These are phyloP conservation scores for Apiospora rasikravindrae DNA, from an alignment of 2,329 filamentous ascomycete species.

Conservation along the genomic window DNA sequence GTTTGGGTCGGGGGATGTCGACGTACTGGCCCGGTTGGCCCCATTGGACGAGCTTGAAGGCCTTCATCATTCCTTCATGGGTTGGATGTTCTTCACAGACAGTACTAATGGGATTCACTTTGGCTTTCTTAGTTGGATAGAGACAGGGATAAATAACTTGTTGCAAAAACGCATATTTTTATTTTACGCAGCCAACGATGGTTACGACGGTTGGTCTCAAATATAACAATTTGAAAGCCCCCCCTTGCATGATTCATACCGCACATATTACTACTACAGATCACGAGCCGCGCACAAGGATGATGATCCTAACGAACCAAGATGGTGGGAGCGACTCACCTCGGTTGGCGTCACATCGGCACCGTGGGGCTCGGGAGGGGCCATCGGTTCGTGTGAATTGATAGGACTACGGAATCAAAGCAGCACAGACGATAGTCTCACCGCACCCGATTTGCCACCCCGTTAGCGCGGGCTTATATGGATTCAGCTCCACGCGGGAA, in stretches of 20 bases:
- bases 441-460: background rate
- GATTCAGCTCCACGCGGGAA: background rate
- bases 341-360: background rate
- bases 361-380: background rate
- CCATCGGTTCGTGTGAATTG: background rate
- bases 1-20: constrained; percentile 26
- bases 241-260: background rate
- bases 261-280: no score
- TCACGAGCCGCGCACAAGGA: background rate
- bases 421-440: background rate
- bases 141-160: no score
- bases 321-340: background rate
- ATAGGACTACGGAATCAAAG: background rate
- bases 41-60: constrained; percentile 29
- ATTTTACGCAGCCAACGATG: background rate
- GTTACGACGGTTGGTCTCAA: background rate
- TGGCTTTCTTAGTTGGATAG: background rate
- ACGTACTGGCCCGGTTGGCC: constrained; percentile 28
- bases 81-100: background rate
- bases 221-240: background rate
- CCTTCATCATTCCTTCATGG: constrained; percentile 24
- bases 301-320: background rate
- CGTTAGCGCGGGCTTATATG: background rate
- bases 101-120: background rate
- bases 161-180: background rate